Evolutionary conservation across 768 basidiomycete genomes (phyloP).

Genomic region (Kockovaella imperatae): DNA sequence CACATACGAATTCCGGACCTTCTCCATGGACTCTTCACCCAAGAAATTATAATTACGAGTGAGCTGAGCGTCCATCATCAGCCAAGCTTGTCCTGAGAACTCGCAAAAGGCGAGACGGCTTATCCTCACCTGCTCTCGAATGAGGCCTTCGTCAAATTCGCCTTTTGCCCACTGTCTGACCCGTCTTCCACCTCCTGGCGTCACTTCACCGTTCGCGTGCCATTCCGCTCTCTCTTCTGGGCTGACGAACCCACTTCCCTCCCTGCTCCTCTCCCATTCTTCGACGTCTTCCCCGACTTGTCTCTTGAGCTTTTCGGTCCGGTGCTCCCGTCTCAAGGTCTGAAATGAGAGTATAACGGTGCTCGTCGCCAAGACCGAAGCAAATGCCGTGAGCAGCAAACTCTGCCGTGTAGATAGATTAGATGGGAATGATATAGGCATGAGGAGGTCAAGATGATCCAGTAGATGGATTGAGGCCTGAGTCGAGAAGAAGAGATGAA

Average conservation of each 20-base stretch:
- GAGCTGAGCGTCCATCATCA: slow-evolving; percentile 50
- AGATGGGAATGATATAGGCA: slow-evolving; percentile 3
- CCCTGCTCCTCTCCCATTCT: slow-evolving; percentile 27
- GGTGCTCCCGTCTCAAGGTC: slow-evolving; percentile 37
- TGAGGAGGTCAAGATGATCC: background rate
- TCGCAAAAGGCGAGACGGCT: background rate
- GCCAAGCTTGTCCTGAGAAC: background rate
- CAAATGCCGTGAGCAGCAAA: slow-evolving; percentile 36
- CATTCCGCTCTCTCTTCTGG: slow-evolving; percentile 26
- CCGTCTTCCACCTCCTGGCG: slow-evolving; percentile 8
- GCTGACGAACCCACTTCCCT: slow-evolving; percentile 16
- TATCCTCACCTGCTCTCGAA: slow-evolving; percentile 56
- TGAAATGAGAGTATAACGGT: slow-evolving; percentile 43
- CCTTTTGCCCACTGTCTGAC: slow-evolving; percentile 32
- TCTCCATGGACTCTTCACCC: slow-evolving; percentile 76
- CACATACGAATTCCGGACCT: slow-evolving; percentile 64
- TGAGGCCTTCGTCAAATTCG: slow-evolving; percentile 60
- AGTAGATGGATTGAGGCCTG: background rate
- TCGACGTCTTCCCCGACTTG: slow-evolving; percentile 40
- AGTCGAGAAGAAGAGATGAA: slow-evolving; percentile 1
- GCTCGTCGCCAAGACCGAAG: slow-evolving; percentile 34
- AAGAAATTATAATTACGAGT: slow-evolving; percentile 92
- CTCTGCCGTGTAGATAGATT: slow-evolving; percentile 24
- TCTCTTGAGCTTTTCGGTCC: slow-evolving; percentile 39
- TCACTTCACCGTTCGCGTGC: slow-evolving; percentile 12